These are phyloP conservation scores for Lagerstroemia speciosa DNA, from an alignment of 345 rosid genomes.

Conservation along the genomic window DNA sequence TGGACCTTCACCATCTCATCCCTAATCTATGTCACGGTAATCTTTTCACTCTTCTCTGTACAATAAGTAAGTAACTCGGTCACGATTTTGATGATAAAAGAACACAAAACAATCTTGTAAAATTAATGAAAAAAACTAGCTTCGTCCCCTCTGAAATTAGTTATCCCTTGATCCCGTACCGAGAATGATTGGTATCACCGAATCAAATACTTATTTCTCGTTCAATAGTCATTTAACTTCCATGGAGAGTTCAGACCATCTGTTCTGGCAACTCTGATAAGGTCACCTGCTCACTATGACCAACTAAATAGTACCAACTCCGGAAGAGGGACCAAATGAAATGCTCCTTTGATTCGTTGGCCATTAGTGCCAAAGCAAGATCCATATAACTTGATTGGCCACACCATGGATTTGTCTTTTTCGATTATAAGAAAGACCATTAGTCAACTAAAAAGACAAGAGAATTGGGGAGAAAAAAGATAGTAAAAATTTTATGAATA, in stretches of 20 bases:
- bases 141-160: no score
- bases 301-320: constrained; percentile 9
- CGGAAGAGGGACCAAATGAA: constrained; percentile 18
- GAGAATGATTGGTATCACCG: no score
- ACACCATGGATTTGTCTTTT: no score
- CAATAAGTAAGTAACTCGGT: neutral
- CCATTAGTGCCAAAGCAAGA: neutral
- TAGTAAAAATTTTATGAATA: no score
- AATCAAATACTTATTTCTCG: no score
- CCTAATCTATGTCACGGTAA: constrained; percentile 69
- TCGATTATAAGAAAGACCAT: no score
- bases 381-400: no score
- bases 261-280: constrained; percentile 19
- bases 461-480: no score
- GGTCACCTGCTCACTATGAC: constrained; percentile 13
- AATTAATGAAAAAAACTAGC: no score
- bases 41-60: neutral
- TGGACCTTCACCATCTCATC: constrained; percentile 94
- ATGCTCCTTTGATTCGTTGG: neutral
- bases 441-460: no score
- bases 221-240: neutral
- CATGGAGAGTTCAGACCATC: constrained; percentile 9
- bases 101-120: no score
- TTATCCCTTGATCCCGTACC: no score
- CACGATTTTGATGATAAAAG: neutral